A percentile compares a stretch with the other conserved stretches of the same genome.
Conservation (phyloP, 2,329 filamentous ascomycete species). For the Aspergillus sp. region DNA sequence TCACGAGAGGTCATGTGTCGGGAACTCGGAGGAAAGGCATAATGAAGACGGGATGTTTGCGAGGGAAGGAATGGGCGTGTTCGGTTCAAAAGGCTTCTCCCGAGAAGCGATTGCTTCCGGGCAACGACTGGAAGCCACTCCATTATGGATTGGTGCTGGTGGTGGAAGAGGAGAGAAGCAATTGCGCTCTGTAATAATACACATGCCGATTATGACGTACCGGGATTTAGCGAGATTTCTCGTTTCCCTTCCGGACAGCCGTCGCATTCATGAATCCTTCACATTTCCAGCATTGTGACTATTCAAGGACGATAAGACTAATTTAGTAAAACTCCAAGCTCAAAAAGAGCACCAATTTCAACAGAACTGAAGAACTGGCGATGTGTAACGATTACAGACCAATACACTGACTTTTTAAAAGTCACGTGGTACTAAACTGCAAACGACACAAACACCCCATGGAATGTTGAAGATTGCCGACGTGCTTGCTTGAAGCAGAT, state of each 20-base stretch:
- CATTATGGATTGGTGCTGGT: conserved; percentile 15
- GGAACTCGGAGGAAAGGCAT: conserved; percentile 13
- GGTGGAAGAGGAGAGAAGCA: background rate
- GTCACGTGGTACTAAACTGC: background rate
- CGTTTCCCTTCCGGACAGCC: background rate
- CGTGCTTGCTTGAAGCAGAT: background rate
- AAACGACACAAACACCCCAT: conserved; percentile 31
- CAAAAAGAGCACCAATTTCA: no score
- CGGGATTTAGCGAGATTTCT: background rate
- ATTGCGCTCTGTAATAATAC: background rate
- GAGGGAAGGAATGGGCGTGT: background rate
- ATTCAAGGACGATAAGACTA: background rate
- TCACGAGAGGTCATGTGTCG: conserved; percentile 15
- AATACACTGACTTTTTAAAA: background rate
- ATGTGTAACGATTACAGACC: background rate
- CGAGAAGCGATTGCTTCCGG: conserved; percentile 12
- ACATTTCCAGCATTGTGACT: no score
- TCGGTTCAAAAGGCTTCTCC: conserved; percentile 2
- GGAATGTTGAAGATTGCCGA: background rate
- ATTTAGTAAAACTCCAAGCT: background rate
- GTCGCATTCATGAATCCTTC: background rate
- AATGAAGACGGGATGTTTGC: conserved; percentile 7
- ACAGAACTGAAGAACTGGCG: background rate
- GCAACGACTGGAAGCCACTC: conserved; percentile 17
- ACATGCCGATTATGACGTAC: background rate